Evolutionary conservation across 2,329 filamentous ascomycete genomes (phyloP).

Genomic region (Escovopsis sp.): DNA sequence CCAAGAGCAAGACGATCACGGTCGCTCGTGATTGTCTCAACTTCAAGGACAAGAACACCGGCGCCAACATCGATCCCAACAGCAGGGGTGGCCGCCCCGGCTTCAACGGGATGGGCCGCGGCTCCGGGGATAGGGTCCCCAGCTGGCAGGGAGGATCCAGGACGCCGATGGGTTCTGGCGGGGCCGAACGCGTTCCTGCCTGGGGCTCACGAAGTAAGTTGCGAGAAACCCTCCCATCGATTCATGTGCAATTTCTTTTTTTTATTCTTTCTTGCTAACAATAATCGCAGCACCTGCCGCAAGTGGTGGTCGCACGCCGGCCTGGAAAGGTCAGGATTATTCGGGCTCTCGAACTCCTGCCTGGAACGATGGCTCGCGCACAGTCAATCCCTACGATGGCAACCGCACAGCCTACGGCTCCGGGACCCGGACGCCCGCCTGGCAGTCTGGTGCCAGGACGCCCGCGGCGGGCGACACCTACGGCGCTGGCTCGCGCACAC

Average conservation of each 20-base stretch:
- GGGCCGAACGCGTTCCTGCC: slow-evolving; percentile 58
- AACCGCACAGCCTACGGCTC: slow-evolving; percentile 65
- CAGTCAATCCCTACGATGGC: slow-evolving; percentile 57
- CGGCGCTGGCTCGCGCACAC: slow-evolving; percentile 53
- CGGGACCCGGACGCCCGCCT: slow-evolving; percentile 55
- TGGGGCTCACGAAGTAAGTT: slow-evolving; percentile 59
- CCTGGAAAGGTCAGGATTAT: slow-evolving; percentile 41
- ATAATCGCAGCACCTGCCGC: slow-evolving; percentile 35
- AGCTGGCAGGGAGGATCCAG: slow-evolving; percentile 53
- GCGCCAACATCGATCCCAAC: slow-evolving; percentile 61
- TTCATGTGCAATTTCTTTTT: background rate
- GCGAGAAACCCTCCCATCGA: background rate
- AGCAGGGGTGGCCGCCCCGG: slow-evolving; percentile 28
- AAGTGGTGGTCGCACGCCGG: slow-evolving; percentile 46
- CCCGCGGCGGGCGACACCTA: slow-evolving; percentile 46
- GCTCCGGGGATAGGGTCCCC: slow-evolving; percentile 30
- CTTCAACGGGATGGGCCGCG: slow-evolving; percentile 29
- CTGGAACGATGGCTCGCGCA: slow-evolving; percentile 54
- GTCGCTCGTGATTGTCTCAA: slow-evolving; percentile 69
- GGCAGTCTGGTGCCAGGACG: slow-evolving; percentile 65
- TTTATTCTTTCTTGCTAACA: slow-evolving; percentile 8
- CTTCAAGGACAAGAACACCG: slow-evolving; percentile 73
- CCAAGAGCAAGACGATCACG: slow-evolving; percentile 82
- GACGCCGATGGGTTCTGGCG: slow-evolving; percentile 48
- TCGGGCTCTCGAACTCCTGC: slow-evolving; percentile 52